Percentiles rank a stretch among this genome's conserved stretches.
These are phyloP conservation scores for Nicotiana knightiana DNA, from an alignment of 257 asterid species.

Conservation along the genomic window DNA sequence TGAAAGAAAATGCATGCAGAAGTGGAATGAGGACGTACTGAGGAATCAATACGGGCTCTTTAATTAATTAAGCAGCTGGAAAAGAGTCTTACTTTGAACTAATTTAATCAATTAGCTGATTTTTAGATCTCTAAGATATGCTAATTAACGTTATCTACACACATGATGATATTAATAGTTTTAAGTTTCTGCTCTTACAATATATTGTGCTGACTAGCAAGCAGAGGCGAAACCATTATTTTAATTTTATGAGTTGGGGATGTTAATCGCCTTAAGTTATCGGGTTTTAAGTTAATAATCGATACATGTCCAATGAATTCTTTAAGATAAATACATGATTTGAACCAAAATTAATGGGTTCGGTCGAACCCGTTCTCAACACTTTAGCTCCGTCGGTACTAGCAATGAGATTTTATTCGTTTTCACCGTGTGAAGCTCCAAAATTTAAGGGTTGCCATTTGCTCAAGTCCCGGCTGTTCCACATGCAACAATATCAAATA, in stretches of 20 bases:
- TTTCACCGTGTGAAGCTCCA: background rate
- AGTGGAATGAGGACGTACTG: background rate
- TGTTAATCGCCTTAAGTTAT: too few relatives aligned
- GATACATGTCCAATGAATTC: too few relatives aligned
- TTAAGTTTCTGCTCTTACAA: background rate
- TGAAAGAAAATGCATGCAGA: background rate
- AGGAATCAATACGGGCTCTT: background rate
- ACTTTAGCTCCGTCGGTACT: background rate
- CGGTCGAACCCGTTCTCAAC: too few relatives aligned
- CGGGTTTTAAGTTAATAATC: too few relatives aligned
- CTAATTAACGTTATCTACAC: background rate
- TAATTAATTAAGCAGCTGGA: too few relatives aligned
- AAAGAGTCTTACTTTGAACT: background rate
- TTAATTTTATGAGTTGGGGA: too few relatives aligned
- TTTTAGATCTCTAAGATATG: background rate
- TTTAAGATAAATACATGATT: too few relatives aligned
- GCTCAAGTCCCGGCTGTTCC: background rate
- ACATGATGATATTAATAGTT: background rate
- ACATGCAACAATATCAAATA: background rate
- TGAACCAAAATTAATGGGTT: too few relatives aligned
- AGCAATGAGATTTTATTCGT: background rate
- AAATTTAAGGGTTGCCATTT: background rate
- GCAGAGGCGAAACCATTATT: too few relatives aligned
- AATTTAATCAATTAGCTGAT: background rate
- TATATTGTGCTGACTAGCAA: background rate